Evolutionary conservation across 768 basidiomycete genomes (phyloP).

Genomic region (Lyophyllum shimeji): DNA sequence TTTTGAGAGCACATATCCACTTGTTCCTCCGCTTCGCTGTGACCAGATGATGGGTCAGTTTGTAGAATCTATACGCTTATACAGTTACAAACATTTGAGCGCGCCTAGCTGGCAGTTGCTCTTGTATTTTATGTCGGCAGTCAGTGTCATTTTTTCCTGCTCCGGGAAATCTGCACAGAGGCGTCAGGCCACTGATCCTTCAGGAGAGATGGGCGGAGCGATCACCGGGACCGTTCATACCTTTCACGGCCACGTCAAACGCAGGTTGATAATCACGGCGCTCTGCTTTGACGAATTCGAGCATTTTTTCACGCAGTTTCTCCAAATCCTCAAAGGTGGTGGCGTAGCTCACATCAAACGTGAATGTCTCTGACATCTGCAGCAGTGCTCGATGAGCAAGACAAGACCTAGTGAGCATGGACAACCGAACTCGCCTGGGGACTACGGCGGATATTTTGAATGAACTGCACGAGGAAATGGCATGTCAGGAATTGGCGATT

Average conservation of each 20-base stretch:
- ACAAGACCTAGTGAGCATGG: not conserved
- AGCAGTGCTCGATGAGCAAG: not conserved
- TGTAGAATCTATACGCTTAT: constrained; percentile 8
- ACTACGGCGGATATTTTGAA: constrained; percentile 71
- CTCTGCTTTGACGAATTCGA: constrained; percentile 69
- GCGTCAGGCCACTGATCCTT: constrained; percentile 3
- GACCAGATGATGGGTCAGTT: constrained; percentile 5
- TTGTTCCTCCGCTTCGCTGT: constrained; percentile 82
- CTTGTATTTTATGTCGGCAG: constrained; percentile 87
- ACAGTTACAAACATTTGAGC: constrained; percentile 49
- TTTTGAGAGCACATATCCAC: constrained; percentile 88
- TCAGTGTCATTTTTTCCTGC: constrained; percentile 74
- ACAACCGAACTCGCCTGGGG: constrained; percentile 45
- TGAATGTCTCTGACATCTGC: constrained; percentile 77
- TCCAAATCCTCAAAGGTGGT: constrained; percentile 86
- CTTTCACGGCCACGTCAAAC: constrained; percentile 73
- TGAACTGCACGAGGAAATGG: constrained; percentile 44
- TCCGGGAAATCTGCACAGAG: constrained; percentile 63
- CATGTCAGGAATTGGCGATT: not conserved
- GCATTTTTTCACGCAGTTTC: constrained; percentile 73
- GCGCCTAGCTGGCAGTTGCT: constrained; percentile 82
- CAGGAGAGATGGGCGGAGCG: not conserved
- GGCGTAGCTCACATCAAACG: constrained; percentile 74
- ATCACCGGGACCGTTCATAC: constrained; percentile 28
- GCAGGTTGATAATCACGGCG: constrained; percentile 72